Percentiles rank a stretch among this genome's conserved stretches.
These are phyloP conservation scores for Dryadomyces quercus-mongolicae DNA, from an alignment of 2,329 filamentous ascomycete genomes.

Conservation along the genomic window DNA sequence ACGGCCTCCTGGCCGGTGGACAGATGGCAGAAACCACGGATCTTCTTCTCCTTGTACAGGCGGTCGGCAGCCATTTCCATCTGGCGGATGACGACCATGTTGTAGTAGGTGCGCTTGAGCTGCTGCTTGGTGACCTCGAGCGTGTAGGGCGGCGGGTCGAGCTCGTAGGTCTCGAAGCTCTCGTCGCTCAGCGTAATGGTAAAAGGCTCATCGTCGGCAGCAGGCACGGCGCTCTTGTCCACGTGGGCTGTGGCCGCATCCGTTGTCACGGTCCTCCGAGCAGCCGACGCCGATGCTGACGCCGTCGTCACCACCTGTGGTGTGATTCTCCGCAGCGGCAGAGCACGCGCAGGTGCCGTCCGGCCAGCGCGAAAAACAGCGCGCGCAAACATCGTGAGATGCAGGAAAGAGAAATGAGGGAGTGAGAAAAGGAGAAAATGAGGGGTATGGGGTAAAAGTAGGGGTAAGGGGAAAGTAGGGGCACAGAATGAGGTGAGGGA, in stretches of 20 bases:
- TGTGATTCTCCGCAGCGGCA: constrained; percentile 19
- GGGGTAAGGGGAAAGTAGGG: background rate
- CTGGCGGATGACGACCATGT: constrained; percentile 91
- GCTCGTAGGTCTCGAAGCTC: constrained; percentile 98
- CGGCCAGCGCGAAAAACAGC: constrained; percentile 51
- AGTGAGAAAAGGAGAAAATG: background rate
- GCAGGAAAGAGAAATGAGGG: background rate
- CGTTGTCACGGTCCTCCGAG: constrained; percentile 73
- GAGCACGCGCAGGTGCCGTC: constrained; percentile 22
- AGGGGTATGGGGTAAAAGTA: background rate
- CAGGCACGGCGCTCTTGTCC: constrained; percentile 56
- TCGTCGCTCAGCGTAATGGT: constrained; percentile 87
- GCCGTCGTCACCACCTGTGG: background rate
- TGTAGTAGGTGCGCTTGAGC: constrained; percentile 97
- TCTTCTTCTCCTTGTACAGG: constrained; percentile 99
- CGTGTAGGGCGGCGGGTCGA: constrained; percentile 90
- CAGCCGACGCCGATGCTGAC: constrained; percentile 15
- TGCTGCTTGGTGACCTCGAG: constrained; percentile 93
- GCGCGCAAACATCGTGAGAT: constrained; percentile 52
- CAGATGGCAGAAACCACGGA: constrained; percentile 98
- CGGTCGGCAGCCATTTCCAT: constrained; percentile 99
- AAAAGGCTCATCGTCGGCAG: constrained; percentile 94
- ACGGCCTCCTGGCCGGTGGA: constrained; percentile 97
- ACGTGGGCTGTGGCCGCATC: constrained; percentile 87
- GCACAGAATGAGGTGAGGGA: background rate